Percentiles rank a stretch among this genome's conserved stretches.
Evolutionary conservation across 164 flowering plant genomes (phyloP).

Genomic region (Magnolia kwangsiensis): DNA sequence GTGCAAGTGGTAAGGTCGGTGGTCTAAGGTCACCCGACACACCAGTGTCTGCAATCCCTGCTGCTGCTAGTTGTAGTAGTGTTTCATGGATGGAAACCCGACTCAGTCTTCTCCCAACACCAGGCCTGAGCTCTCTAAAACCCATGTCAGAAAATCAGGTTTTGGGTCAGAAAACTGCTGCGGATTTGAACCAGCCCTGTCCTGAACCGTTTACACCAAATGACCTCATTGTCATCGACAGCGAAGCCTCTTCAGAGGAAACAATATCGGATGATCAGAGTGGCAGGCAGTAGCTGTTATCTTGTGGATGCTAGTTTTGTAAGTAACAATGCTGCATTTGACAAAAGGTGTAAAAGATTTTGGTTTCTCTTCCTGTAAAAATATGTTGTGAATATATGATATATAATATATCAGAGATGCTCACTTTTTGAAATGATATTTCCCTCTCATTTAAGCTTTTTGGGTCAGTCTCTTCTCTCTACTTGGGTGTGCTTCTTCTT

Average conservation of each 20-base stretch:
- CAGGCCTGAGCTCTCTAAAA: conserved; percentile 7
- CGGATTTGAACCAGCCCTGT: conserved; percentile 8
- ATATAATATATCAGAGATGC: not conserved
- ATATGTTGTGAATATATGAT: not conserved
- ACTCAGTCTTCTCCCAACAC: conserved; percentile 6
- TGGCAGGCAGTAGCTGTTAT: conserved; percentile 18
- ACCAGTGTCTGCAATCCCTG: not conserved
- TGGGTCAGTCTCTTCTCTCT: not conserved
- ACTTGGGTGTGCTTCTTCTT: too few relatives aligned
- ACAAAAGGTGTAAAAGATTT: conserved; percentile 2
- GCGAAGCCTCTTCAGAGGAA: conserved; percentile 68
- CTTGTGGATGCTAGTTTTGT: not conserved
- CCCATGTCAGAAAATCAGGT: not conserved
- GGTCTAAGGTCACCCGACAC: conserved; percentile 9
- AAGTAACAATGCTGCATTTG: not conserved
- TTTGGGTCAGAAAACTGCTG: conserved; percentile 5
- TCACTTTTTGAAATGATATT: not conserved
- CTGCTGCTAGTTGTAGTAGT: conserved; percentile 5
- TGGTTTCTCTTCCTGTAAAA: conserved; percentile 5
- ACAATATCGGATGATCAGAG: conserved; percentile 59
- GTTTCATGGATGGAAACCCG: conserved; percentile 10
- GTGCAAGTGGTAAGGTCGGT: conserved; percentile 8
- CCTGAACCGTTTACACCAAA: conserved; percentile 13
- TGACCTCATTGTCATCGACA: conserved; percentile 45
- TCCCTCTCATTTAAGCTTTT: not conserved